These are phyloP conservation scores for Tillandsia leiboldiana DNA, from an alignment of 176 grass and related monocot genomes.

Conservation along the genomic window DNA sequence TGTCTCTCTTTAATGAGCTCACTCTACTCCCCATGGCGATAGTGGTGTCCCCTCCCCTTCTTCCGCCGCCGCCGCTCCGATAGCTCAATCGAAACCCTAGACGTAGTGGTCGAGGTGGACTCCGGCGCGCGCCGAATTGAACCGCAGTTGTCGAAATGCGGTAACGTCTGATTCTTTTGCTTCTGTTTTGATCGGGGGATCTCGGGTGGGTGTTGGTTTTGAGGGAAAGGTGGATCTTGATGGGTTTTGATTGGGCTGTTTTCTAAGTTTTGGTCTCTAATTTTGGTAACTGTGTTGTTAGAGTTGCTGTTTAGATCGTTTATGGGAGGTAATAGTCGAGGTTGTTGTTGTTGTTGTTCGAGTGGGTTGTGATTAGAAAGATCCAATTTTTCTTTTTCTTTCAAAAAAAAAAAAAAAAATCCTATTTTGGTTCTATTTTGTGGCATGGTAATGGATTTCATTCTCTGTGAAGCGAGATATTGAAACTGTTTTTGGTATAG, in stretches of 20 bases:
- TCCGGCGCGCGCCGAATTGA: background rate
- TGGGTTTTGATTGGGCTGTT: background rate
- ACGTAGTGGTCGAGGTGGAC: background rate
- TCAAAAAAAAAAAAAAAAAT: no score
- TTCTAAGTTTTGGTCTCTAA: background rate
- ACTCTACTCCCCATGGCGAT: conserved; percentile 10
- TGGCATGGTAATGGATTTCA: conserved; percentile 4
- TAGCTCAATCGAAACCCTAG: background rate
- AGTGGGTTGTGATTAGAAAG: no score
- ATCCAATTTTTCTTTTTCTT: no score
- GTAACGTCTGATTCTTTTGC: background rate
- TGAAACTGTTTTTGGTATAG: no score
- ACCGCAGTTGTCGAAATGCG: background rate
- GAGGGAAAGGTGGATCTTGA: background rate
- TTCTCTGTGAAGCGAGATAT: no score
- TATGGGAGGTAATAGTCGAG: no score
- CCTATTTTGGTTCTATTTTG: background rate
- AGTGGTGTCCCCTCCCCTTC: background rate
- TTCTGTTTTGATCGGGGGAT: conserved; percentile 1
- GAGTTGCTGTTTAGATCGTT: no score
- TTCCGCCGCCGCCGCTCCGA: no score
- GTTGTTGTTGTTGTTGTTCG: no score
- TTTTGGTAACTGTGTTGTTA: no score
- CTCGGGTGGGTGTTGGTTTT: background rate
- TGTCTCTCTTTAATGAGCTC: conserved; percentile 7